Conservation (phyloP, 139 green algal genomes). For the Coelastrella sp. region DNA sequence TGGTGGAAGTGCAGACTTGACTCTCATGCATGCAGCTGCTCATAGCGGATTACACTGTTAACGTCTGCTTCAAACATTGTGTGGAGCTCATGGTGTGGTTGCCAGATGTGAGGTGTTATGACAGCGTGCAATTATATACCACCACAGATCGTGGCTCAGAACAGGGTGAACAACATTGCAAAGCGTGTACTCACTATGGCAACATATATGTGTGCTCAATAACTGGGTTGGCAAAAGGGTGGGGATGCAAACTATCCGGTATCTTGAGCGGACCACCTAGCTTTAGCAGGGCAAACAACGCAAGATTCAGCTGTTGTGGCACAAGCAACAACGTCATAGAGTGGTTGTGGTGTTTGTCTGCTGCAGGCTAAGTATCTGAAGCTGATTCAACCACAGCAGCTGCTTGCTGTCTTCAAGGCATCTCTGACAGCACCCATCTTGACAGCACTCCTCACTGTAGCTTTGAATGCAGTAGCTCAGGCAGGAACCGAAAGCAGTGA, state of each 20-base stretch:
- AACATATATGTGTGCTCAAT: too few relatives aligned
- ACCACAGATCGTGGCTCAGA: too few relatives aligned
- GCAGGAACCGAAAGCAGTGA: neutral
- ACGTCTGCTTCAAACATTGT: too few relatives aligned
- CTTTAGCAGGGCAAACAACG: neutral
- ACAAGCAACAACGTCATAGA: neutral
- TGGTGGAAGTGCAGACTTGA: neutral
- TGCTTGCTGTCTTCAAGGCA: constrained; percentile 74
- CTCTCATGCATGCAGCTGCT: neutral
- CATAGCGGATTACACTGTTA: neutral
- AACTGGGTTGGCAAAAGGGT: too few relatives aligned
- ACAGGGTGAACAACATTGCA: too few relatives aligned
- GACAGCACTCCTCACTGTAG: neutral
- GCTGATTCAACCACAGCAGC: constrained; percentile 57
- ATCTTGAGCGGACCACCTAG: too few relatives aligned
- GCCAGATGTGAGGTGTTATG: too few relatives aligned
- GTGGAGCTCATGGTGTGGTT: too few relatives aligned
- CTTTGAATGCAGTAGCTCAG: constrained; percentile 21
- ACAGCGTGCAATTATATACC: too few relatives aligned
- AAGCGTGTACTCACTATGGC: too few relatives aligned
- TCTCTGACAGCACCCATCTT: constrained; percentile 64
- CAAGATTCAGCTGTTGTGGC: neutral
- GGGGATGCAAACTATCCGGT: too few relatives aligned
- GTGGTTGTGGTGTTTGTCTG: neutral
- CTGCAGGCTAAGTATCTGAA: constrained; percentile 63